Evolutionary conservation across 176 grass and related monocot species (phyloP), one percentile per base, ranked within the genome.

Genomic region (Saccharum officinarum): DNA sequence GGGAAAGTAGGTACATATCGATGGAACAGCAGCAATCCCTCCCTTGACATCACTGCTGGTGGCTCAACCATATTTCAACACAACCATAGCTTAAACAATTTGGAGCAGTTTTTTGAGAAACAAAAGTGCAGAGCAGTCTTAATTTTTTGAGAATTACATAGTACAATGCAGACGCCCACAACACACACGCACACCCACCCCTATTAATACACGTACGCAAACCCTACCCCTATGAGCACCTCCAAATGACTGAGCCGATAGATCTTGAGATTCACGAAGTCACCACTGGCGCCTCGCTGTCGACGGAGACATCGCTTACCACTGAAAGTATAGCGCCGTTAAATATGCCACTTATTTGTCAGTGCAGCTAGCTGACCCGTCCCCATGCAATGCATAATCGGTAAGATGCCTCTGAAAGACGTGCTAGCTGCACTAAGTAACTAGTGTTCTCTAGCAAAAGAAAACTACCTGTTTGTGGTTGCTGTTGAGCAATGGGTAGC

Each of bases 1-100:
- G 87, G 82, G 60, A 74, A 74, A 68, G 81, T 84, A 37, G 87
- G 87, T 79, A 28, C 55, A 84, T 66, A 78, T 66, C 42, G 67
- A 79, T 88, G 67, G 40, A 84, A 79, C 74, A 79, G 79, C 36
- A 88, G 6, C 18, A 39, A 16, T 63, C 47, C 86, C 34, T 76
- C 68, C 87, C 26, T 74, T 84, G 57, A 84, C 81, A 73, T 73
- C 75, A 34, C 67, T 57, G 55, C 45, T 59, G 46, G 44, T 77
- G 52, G 75, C 75, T 77, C 87, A 38, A 89, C 81, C 69, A 61
- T 40, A 77, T 77, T 8, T 61, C 75, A 67, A 36, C 18, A 44
- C 87, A 84, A 67, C 87, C 67, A 42, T 73, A 84, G 54, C 42
- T 49, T 60, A 25, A 77, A 40, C 34, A 8, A 77, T 40, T 40